Evolutionary conservation across 495 filamentous ascomycete genomes (phyloP), one percentile per base, ranked within the genome.

Genomic region (Platismatia glauca): DNA sequence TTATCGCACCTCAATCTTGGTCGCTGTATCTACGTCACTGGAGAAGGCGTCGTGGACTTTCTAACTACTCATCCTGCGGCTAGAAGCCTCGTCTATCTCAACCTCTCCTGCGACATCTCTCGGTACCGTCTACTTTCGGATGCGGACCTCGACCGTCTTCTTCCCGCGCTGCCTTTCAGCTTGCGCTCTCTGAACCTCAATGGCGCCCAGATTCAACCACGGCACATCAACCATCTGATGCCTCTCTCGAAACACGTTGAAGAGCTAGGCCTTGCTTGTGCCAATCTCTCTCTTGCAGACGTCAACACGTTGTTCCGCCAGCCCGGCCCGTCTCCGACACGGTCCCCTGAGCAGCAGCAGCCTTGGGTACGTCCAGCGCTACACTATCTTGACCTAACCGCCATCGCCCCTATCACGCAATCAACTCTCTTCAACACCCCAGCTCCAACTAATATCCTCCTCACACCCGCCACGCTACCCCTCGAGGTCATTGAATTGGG

Each of bases 1-100:
- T 82, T 94, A 65, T 91, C 89, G 20, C 90, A 95, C 70, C 77
- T 95, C 53, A 91, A 91, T 66, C 73, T 95, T 41, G 85, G 86
- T 53, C 88, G 86, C 67, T 94, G 90, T 78, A 85, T 80, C 16
- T 76, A 82, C 27, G 80, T 95, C 58, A 80, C 82, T n/a, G 86
- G 87, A 0, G 73, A 79, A 18, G 79, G 71, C 18, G 79, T 93
- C 33, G 85, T 91, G 43, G 78, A 88, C 56, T 93, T 94, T 69
- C 68, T 95, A 60, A 77, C 80, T 29, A 82, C 80, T 38, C 90
- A 95, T 71, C 87, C 89, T 1, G 85, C 89, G 15, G 86, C 83
- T 27, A 79, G 76, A 53, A 79, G 75, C 29, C 77, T 95, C 37
- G 81, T 89, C 27, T 90, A 84, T 59, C 76, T 95, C 64, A 94